A percentile compares a stretch with the other conserved stretches of the same genome.
Evolutionary conservation across 1,139 yeast species (phyloP).

Genomic region (Zygosaccharomyces pseudobailii): DNA sequence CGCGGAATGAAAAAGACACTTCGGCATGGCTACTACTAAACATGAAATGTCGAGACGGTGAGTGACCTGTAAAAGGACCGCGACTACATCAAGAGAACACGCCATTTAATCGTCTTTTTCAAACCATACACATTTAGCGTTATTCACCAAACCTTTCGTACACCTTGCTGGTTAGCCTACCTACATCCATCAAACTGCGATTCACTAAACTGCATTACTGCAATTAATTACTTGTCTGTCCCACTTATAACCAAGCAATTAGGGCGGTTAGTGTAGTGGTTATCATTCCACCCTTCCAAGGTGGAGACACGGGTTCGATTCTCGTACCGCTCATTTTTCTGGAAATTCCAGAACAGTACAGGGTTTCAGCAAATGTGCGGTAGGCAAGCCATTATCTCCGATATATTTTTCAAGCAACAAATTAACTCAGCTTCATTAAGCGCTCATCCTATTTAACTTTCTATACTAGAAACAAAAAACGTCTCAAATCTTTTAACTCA

Average conservation of each 20-base stretch:
- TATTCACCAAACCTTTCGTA: no score
- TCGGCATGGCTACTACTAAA: no score
- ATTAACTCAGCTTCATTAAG: background rate
- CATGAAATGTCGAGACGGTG: no score
- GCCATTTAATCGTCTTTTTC: no score
- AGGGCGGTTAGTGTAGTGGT: slow-evolving; percentile 38
- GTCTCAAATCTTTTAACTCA: background rate
- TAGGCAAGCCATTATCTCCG: background rate
- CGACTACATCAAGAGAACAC: no score
- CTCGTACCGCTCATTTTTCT: slow-evolving; percentile 33
- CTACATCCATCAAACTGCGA: no score
- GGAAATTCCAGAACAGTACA: no score
- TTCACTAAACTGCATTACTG: no score
- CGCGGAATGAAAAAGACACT: no score
- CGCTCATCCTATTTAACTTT: background rate
- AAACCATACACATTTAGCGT: no score
- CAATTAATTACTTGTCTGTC: background rate
- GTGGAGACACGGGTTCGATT: slow-evolving; percentile 38
- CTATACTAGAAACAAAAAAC: background rate
- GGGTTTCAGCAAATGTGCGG: background rate
- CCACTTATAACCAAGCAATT: background rate
- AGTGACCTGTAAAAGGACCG: no score
- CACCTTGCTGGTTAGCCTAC: no score
- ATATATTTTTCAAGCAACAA: background rate
- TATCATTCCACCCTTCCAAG: slow-evolving; percentile 38